phyloP scores from a whole-genome alignment of 129 eudicot genomes.

The Tanacetum coccineum region DNA sequence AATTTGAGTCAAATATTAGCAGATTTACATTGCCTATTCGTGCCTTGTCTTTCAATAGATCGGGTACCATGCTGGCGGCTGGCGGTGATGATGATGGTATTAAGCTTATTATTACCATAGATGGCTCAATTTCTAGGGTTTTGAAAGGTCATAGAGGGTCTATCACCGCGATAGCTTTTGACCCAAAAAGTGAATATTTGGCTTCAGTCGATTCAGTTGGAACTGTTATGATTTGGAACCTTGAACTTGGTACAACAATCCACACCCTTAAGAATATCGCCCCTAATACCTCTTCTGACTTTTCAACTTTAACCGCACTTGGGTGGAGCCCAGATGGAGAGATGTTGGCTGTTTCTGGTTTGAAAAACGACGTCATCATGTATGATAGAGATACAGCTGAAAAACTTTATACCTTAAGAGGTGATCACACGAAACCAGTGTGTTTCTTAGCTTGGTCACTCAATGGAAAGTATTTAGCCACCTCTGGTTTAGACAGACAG shows the following conservation, averaged over 20 bases:
- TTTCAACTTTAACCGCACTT: slow-evolving; percentile 52
- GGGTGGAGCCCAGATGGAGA: slow-evolving; percentile 99
- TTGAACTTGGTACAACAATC: slow-evolving; percentile 60
- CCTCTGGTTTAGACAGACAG: slow-evolving; percentile 81
- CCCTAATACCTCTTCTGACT: slow-evolving; percentile 53
- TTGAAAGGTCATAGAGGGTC: slow-evolving; percentile 94
- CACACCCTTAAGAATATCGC: slow-evolving; percentile 73
- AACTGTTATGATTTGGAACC: slow-evolving; percentile 86
- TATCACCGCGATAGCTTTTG: slow-evolving; percentile 77
- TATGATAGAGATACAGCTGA: slow-evolving; percentile 99
- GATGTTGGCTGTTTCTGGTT: slow-evolving; percentile 78
- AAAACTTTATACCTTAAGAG: slow-evolving; percentile 74
- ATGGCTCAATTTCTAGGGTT: slow-evolving; percentile 89
- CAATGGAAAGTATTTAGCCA: slow-evolving; percentile 90
- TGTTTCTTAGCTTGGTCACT: slow-evolving; percentile 89
- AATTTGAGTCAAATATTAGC: slow-evolving; percentile 79
- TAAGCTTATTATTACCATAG: slow-evolving; percentile 88
- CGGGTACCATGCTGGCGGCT: slow-evolving; percentile 95
- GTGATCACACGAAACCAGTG: slow-evolving; percentile 70
- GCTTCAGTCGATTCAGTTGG: slow-evolving; percentile 88
- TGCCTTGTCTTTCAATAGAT: slow-evolving; percentile 78
- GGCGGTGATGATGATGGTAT: slow-evolving; percentile 99
- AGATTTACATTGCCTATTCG: slow-evolving; percentile 94
- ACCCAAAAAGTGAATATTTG: slow-evolving; percentile 88
- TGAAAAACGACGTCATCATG: slow-evolving; percentile 84